These are phyloP conservation scores for Isoetes engelmannii DNA, from an alignment of 83 land plant species.

Conservation along the genomic window DNA sequence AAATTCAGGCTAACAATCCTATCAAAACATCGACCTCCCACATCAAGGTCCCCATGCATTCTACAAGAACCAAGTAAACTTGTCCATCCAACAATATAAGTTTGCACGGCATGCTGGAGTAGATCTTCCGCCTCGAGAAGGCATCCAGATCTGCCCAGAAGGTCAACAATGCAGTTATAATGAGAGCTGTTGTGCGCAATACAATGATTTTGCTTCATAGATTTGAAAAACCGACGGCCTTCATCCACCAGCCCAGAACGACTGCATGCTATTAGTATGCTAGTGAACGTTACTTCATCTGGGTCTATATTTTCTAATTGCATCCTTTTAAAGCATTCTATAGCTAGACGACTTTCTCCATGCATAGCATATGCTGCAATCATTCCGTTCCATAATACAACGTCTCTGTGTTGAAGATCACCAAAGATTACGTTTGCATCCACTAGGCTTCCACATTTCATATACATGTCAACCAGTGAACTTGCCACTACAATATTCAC, in stretches of 20 bases:
- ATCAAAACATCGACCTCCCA: no score
- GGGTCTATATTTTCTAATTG: constrained; percentile 28
- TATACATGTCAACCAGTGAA: neutral
- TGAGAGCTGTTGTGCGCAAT: constrained; percentile 35
- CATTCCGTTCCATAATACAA: no score
- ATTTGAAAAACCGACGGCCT: constrained; percentile 39
- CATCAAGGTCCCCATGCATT: no score
- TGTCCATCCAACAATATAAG: no score
- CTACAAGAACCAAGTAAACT: no score
- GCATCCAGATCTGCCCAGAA: constrained; percentile 40
- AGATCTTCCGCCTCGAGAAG: constrained; percentile 40
- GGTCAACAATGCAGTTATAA: no score
- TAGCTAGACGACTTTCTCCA: constrained; percentile 36
- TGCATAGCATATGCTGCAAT: no score
- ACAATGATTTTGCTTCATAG: constrained; percentile 32
- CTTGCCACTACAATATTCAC: neutral
- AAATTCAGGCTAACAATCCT: no score
- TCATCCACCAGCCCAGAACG: constrained; percentile 49
- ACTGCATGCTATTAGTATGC: constrained; percentile 48
- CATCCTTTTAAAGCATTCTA: constrained; percentile 32
- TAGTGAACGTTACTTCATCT: constrained; percentile 44
- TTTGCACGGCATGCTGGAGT: no score
- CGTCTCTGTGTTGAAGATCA: no score
- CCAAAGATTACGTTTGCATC: no score
- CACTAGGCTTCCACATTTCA: neutral